Evolutionary conservation across 192 early-diverging fungal genomes (phyloP).

Genomic region (Phlyctochytrium bullatum): DNA sequence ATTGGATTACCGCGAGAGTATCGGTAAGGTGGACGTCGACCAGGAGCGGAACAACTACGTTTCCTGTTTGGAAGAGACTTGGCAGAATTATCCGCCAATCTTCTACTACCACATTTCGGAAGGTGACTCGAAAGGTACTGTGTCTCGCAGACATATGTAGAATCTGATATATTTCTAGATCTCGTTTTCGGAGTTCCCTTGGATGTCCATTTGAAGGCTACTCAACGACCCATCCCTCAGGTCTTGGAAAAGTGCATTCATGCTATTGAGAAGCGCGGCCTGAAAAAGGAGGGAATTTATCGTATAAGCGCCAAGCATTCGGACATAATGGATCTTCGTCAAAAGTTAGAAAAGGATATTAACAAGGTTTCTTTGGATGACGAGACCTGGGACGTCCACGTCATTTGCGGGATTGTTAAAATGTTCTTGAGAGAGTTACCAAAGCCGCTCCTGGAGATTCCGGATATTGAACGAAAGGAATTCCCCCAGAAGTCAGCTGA

Average conservation of each 20-base stretch:
- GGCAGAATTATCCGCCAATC: conserved; percentile 17
- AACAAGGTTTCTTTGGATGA: conserved; percentile 19
- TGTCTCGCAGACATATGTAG: conserved; percentile 1
- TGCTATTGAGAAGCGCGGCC: conserved; percentile 35
- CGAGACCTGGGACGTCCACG: conserved; percentile 54
- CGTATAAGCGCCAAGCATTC: conserved; percentile 28
- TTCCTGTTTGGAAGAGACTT: conserved; percentile 9
- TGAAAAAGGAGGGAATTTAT: conserved; percentile 38
- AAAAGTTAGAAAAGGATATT: conserved; percentile 23
- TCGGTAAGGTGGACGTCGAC: conserved; percentile 9
- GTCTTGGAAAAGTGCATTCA: conserved; percentile 24
- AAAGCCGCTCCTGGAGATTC: conserved; percentile 57
- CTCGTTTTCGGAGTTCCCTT: conserved; percentile 40
- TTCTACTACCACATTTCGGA: conserved; percentile 24
- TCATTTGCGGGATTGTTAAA: conserved; percentile 62
- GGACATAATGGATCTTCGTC: conserved; percentile 28
- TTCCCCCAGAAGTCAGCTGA: conserved; percentile 54
- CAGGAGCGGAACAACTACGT: conserved; percentile 5
- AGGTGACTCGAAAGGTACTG: conserved; percentile 20
- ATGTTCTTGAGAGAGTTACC: conserved; percentile 65
- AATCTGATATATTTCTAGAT: conserved; percentile 18
- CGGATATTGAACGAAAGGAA: conserved; percentile 46
- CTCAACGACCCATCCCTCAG: conserved; percentile 14
- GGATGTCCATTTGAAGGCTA: conserved; percentile 1
- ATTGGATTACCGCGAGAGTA: conserved; percentile 3